Evolutionary conservation across 192 early-diverging fungal genomes (phyloP), one percentile per base, ranked within the genome.

Genomic region (Allomyces arbusculus): DNA sequence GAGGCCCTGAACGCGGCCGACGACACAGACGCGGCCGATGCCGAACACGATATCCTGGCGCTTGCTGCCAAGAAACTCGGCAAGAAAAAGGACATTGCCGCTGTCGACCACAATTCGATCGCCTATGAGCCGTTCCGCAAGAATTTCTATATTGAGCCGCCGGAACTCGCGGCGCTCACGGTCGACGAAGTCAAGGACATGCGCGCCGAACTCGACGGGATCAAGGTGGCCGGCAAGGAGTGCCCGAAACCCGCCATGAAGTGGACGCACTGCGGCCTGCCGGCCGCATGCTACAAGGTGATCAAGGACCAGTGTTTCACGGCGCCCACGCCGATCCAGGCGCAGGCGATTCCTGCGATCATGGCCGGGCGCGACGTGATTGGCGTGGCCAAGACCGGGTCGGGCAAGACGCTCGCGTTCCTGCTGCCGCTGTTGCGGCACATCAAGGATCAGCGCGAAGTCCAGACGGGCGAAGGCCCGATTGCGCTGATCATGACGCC

Each of bases 211-310:
- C 72, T 97, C 44, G 92, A 91, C 40, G 94, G 89, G 0, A 92
- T 97, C 69, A 95, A 94, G 71, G 88, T 97, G 64, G 86, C 55
- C 45, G 92, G 94, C 45, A 80, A 83, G 1, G 79, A 89, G 28
- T 90, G 90, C 64, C 94, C 95, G 1, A 97, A 99, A 72, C 94
- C 95, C 1, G 88, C 92, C 24, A 77, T 84, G 40, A 89, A 87
- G 73, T 97, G 94, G 94, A 89, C 92, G 10, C 89, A 96, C 65
- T 92, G 91, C 76, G 95, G 95, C 22, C 76, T 96, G n/a, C 94
- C 92, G 1, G 80, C 84, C 22, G 84, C 83, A 23, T 83, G 83
- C 76, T 77, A 68, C 61, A 83, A 90, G 65, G 84, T 90, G 4
- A 91, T 93, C 70, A 78, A 83, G 50, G 86, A 86, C 65, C 74